Percentiles rank a stretch among this genome's conserved stretches.
Conservation (phyloP, 352 stramenopile genomes). For the Aphanomyces stellatus region DNA sequence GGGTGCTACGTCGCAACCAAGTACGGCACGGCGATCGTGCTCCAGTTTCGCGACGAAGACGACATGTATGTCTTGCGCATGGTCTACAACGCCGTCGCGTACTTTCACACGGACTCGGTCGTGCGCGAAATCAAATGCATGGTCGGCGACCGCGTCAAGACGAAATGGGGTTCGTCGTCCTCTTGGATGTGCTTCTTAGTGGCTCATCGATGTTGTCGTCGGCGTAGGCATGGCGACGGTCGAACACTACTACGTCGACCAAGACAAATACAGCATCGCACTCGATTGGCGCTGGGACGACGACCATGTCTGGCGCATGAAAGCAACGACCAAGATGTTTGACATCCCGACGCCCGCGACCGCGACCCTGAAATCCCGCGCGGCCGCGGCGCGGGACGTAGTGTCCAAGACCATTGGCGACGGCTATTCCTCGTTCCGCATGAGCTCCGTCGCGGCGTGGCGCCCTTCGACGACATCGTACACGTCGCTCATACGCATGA, state of each 20-base stretch:
- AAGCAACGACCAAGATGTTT: constrained; percentile 85
- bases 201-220: not conserved
- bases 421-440: constrained; percentile 4
- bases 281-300: constrained; percentile 84
- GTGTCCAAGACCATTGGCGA: constrained; percentile 14
- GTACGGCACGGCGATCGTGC: constrained; percentile 63
- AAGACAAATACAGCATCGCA: constrained; percentile 84
- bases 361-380: constrained; percentile 38
- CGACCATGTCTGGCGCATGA: constrained; percentile 84
- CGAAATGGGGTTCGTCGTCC: constrained; percentile 40
- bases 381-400: not conserved
- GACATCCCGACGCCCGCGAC: constrained; percentile 48
- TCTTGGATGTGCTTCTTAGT: not conserved
- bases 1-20: constrained; percentile 50
- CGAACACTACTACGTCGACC: constrained; percentile 78
- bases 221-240: constrained; percentile 50
- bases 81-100: constrained; percentile 59
- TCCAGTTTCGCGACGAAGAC: constrained; percentile 63
- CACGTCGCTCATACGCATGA: not conserved
- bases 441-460: not conserved
- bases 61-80: constrained; percentile 69
- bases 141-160: constrained; percentile 78
- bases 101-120: constrained; percentile 54
- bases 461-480: not conserved
- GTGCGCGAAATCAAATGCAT: constrained; percentile 76